Conservation (phyloP, 139 green algal genomes). For the Monoraphidium neglectum region DNA sequence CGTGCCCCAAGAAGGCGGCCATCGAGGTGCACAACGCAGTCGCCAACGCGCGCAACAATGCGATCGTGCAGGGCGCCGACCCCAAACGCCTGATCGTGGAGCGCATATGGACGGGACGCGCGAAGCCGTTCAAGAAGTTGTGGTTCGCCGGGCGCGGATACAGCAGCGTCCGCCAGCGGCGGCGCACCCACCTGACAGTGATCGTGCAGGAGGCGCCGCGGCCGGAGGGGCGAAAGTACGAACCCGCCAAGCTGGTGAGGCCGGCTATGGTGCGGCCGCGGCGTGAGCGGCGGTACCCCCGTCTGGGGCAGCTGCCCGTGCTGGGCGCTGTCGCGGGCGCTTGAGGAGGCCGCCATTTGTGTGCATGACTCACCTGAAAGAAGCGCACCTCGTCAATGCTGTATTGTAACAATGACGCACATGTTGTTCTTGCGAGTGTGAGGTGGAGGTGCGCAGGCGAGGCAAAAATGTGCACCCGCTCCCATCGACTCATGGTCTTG, state of each 20-base stretch:
- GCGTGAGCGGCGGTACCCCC: background rate
- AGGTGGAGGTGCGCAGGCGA: no score
- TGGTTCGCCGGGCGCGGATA: constrained; percentile 12
- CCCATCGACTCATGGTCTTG: no score
- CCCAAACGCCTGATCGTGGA: background rate
- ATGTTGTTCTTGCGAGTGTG: no score
- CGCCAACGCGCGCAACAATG: constrained; percentile 32
- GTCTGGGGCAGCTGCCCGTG: background rate
- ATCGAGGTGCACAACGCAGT: constrained; percentile 9
- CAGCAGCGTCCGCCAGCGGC: background rate
- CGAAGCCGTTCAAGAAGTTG: background rate
- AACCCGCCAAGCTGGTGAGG: no score
- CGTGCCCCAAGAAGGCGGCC: constrained; percentile 17
- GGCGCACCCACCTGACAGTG: constrained; percentile 22
- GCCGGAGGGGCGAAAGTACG: no score
- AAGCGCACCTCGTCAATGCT: no score
- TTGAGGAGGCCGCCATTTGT: no score
- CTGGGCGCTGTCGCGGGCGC: background rate
- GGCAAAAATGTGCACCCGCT: no score
- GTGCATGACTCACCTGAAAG: no score
- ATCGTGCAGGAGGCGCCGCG: constrained; percentile 19
- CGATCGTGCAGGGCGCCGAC: constrained; percentile 15
- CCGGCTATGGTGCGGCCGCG: no score
- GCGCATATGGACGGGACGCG: constrained; percentile 5
- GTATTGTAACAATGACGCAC: no score